A percentile compares a stretch with the other conserved stretches of the same genome.
These are phyloP conservation scores for Chlorella sp. DNA, from an alignment of 139 green algal genomes.

Conservation along the genomic window DNA sequence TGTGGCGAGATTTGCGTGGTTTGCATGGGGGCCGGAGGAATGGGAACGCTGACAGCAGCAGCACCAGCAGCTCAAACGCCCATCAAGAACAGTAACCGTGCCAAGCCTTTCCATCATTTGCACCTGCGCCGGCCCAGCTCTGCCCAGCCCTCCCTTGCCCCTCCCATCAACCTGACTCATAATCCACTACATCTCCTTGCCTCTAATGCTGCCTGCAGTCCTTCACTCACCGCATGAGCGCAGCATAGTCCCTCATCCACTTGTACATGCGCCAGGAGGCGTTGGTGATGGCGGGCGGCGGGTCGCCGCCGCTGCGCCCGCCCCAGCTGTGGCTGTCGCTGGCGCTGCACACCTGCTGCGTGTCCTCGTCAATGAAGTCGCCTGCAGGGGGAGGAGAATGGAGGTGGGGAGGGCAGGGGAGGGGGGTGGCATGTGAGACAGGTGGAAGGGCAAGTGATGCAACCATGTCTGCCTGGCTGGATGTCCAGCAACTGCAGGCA, in stretches of 20 bases:
- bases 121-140: not conserved
- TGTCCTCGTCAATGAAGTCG: slow-evolving; percentile 55
- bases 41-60: too few relatives aligned
- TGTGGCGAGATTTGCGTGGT: not conserved
- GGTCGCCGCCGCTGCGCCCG: not conserved
- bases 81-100: too few relatives aligned
- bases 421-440: not conserved
- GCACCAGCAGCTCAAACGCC: not conserved
- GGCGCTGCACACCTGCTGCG: slow-evolving; percentile 33
- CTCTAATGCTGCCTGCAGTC: too few relatives aligned
- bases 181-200: too few relatives aligned
- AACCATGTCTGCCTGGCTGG: too few relatives aligned
- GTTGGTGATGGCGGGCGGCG: slow-evolving; percentile 34
- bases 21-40: not conserved
- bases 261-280: slow-evolving; percentile 51
- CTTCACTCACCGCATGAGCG: slow-evolving; percentile 54
- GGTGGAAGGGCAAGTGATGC: too few relatives aligned
- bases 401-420: not conserved
- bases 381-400: not conserved
- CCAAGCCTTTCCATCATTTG: too few relatives aligned
- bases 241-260: slow-evolving; percentile 56
- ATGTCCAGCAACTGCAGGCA: too few relatives aligned
- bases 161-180: not conserved
- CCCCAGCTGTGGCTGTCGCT: not conserved
- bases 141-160: too few relatives aligned